Conservation (phyloP, 1,284 basidiomycete species). For the Mycena citricolor region DNA sequence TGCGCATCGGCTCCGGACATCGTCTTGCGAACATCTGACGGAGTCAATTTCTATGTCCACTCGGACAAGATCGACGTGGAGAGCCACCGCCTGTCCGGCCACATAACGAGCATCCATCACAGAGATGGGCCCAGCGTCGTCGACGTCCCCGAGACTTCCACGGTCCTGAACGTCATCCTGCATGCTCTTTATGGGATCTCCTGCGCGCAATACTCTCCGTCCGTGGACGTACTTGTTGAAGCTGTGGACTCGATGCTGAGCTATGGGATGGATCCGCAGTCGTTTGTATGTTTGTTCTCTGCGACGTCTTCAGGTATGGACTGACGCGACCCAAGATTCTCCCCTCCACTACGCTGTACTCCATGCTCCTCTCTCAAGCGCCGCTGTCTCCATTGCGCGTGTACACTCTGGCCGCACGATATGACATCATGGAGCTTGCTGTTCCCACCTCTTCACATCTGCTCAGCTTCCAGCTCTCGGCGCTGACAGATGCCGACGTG, state of each 20-base stretch:
- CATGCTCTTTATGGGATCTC: not conserved
- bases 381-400: constrained; percentile 1
- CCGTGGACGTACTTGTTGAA: constrained; percentile 28
- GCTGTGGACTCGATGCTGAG: constrained; percentile 28
- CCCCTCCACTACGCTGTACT: not conserved
- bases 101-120: too few species aligned
- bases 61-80: constrained; percentile 44
- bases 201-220: not conserved
- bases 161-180: constrained; percentile 1
- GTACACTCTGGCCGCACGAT: constrained; percentile 3
- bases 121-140: too few species aligned
- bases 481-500: constrained; percentile 1
- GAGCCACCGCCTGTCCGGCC: too few species aligned
- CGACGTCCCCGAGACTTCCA: not conserved
- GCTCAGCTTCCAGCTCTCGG: not conserved
- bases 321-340: too few species aligned
- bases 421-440: constrained; percentile 4
- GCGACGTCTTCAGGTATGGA: too few species aligned
- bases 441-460: not conserved
- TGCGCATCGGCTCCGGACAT: too few species aligned
- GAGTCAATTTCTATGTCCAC: constrained; percentile 75
- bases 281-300: too few species aligned
- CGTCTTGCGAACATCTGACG: constrained; percentile 66
- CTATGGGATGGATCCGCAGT: constrained; percentile 32
- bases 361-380: constrained; percentile 4